Evolutionary conservation across 164 flowering plant genomes (phyloP), one percentile per base, ranked within the genome.

Genomic region (Nelumbo lutea): DNA sequence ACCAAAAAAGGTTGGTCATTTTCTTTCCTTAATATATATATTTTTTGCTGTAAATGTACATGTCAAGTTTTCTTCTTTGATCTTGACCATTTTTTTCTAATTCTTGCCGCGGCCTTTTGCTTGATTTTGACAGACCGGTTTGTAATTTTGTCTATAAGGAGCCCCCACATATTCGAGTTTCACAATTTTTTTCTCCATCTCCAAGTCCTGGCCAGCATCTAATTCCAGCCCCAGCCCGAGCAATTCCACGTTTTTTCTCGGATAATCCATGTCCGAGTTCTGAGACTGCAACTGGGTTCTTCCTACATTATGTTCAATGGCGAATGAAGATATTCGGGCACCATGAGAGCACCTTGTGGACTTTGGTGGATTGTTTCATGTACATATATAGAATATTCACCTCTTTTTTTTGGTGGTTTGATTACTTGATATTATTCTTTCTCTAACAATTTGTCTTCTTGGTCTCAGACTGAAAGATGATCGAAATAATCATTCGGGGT

Each of bases 1-100:
- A 13, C 39, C 61, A 41, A 58, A 57, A 68, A 57, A 58, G 69
- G 72, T 69, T n/a, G 58, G 76, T 52, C 57, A 4, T 52, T 52
- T 52, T 52, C 57, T 9, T 9, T 1, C n/a, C 53, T 50, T 4
- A 50, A 7, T 13, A 6, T 2, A 2, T 50, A 50, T 50, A n/a
- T 50, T 52, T 2, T 27, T 27, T 27, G 27, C 27, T 27, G 27
- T 27, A 27, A 27, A 27, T 27, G 27, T 27, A 27, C 27, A 27
- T 27, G 27, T 0, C 27, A 27, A 27, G 27, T 27, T 27, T 27
- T 27, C 0, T 1, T 52, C 57, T 52, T 52, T 52, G 57, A 52
- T 13, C 57, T 52, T 15, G 13, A 13, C n/a, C 14, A 7, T 52
- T 52, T 15, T 52, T 46, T 15, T 7, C 57, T 52, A 52, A 52